These are phyloP conservation scores for Lactifluus subvellereus DNA, from an alignment of 768 basidiomycete species.

Conservation along the genomic window DNA sequence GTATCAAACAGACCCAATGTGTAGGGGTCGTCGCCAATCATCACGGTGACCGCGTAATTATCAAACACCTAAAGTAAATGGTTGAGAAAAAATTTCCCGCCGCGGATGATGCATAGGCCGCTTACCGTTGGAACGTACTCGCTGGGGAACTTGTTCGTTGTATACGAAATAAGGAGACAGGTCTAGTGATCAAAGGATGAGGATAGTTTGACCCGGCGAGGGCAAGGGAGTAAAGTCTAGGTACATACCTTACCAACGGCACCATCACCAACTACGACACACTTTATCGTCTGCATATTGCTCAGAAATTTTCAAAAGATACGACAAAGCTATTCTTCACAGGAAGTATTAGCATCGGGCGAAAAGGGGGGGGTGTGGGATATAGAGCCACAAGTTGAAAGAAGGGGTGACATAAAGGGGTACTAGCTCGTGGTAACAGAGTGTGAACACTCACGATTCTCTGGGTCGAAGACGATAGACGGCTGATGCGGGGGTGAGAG, in stretches of 20 bases:
- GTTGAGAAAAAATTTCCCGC: slow-evolving; percentile 21
- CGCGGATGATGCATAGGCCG: slow-evolving; percentile 31
- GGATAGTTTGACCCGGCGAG: neutral
- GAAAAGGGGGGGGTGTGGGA: neutral
- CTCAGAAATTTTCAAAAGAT: slow-evolving; percentile 14
- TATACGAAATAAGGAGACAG: slow-evolving; percentile 94
- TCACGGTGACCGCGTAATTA: slow-evolving; percentile 99
- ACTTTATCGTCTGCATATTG: slow-evolving; percentile 93
- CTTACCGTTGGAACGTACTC: slow-evolving; percentile 96
- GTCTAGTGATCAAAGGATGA: slow-evolving; percentile 46
- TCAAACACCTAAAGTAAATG: slow-evolving; percentile 70
- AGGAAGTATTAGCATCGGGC: neutral
- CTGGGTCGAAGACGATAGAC: slow-evolving; percentile 7
- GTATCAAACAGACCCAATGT: slow-evolving; percentile 98
- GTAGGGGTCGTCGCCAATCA: slow-evolving; percentile 99
- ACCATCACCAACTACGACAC: slow-evolving; percentile 96
- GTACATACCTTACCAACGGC: slow-evolving; percentile 90
- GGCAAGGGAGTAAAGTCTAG: neutral
- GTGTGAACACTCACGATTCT: slow-evolving; percentile 17
- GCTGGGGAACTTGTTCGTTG: slow-evolving; percentile 96
- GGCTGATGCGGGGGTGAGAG: slow-evolving; percentile 18
- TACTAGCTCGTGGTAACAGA: neutral
- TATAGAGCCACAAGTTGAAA: neutral
- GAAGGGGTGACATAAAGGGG: neutral
- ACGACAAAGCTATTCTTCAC: slow-evolving; percentile 10